These are phyloP conservation scores for Gremmenia infestans DNA, from an alignment of 2,329 filamentous ascomycete genomes.

Conservation along the genomic window DNA sequence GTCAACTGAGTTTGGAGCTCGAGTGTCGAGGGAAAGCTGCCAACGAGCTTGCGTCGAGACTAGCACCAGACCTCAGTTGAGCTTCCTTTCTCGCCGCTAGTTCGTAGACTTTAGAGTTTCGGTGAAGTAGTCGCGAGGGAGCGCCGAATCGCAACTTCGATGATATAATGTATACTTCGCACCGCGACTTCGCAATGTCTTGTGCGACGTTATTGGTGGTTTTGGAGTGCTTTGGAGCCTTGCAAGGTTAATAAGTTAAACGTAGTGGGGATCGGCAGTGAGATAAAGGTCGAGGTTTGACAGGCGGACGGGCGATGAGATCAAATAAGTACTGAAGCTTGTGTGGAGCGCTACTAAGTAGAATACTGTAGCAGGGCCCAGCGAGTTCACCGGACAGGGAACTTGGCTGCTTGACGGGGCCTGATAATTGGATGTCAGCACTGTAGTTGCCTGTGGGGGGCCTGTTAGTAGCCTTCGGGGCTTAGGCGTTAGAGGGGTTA, in stretches of 20 bases:
- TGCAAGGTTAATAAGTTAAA: background rate
- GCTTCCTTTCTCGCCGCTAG: too few relatives aligned
- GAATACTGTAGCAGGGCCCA: background rate
- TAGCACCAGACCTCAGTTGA: background rate
- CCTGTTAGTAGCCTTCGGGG: background rate
- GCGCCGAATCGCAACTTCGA: background rate
- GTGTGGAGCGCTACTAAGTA: background rate
- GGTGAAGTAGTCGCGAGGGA: background rate
- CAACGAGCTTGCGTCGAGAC: background rate
- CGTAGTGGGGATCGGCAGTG: background rate
- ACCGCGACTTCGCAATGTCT: background rate
- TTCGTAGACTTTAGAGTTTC: background rate
- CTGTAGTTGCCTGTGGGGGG: background rate
- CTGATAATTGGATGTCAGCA: background rate
- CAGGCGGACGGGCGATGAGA: background rate
- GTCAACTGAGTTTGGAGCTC: slow-evolving; percentile 2
- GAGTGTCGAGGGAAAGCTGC: background rate
- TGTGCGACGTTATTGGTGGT: background rate
- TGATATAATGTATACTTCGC: background rate
- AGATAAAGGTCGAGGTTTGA: background rate
- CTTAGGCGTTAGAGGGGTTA: background rate
- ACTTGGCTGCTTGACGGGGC: background rate
- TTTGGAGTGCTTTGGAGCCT: background rate
- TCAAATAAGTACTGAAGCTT: background rate
- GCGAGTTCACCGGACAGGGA: background rate